These are phyloP conservation scores for Trametes cingulata DNA, from an alignment of 768 basidiomycete species.

Conservation along the genomic window DNA sequence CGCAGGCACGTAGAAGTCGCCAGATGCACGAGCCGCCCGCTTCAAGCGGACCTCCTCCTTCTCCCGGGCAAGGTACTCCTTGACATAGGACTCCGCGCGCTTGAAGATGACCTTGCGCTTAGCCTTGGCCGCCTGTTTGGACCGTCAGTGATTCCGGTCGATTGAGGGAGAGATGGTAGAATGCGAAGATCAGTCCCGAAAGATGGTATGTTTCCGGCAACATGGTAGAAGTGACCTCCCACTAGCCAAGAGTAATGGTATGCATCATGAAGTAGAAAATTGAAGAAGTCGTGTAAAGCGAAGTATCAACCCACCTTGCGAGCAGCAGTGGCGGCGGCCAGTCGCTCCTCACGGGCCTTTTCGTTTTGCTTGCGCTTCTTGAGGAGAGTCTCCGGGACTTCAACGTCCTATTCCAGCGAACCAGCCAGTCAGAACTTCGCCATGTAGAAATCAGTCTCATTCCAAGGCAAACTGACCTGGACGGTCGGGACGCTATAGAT, in stretches of 20 bases:
- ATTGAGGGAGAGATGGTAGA: neutral
- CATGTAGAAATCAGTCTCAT: neutral
- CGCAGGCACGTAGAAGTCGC: constrained; percentile 97
- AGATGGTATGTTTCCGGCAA: constrained; percentile 93
- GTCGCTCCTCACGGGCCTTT: constrained; percentile 92
- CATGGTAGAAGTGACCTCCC: constrained; percentile 49
- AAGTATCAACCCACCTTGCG: constrained; percentile 70
- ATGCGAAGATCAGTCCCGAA: constrained; percentile 74
- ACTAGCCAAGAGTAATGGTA: constrained; percentile 82
- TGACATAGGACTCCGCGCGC: constrained; percentile 96
- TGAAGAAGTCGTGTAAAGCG: neutral
- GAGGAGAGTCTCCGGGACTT: constrained; percentile 99
- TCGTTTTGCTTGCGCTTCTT: constrained; percentile 99
- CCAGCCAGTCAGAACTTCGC: constrained; percentile 1
- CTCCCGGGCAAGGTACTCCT: constrained; percentile 93
- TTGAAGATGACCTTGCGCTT: constrained; percentile 99
- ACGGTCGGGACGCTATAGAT: constrained; percentile 45
- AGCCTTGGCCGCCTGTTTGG: constrained; percentile 72
- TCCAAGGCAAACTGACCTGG: constrained; percentile 39
- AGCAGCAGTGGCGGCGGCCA: constrained; percentile 78
- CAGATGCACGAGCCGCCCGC: constrained; percentile 86
- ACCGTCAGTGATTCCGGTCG: neutral
- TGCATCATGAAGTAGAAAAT: constrained; percentile 67
- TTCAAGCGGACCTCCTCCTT: constrained; percentile 95
- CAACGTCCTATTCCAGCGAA: constrained; percentile 61